phyloP scores from a whole-genome alignment of 1,284 basidiomycete genomes.

The Rhodotorula sp. region DNA sequence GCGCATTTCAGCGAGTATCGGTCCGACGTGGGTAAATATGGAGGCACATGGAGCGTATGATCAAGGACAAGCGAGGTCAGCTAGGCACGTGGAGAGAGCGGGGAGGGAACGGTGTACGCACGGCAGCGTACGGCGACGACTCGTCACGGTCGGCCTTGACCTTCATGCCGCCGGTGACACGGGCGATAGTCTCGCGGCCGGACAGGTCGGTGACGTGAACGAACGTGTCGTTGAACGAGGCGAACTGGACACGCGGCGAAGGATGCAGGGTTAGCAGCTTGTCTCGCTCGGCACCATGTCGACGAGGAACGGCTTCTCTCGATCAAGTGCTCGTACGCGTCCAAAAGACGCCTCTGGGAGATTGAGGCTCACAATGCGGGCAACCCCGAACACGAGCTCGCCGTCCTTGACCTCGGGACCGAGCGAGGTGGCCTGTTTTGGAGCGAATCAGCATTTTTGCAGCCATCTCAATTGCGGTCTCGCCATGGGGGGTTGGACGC shows the following conservation, averaged over 20 bases:
- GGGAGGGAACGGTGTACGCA: slow-evolving; percentile 55
- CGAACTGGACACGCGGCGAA: slow-evolving; percentile 22
- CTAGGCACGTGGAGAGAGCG: background rate
- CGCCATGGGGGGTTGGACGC: background rate
- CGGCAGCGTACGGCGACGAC: slow-evolving; percentile 95
- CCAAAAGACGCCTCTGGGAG: too few species aligned
- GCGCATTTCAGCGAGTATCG: background rate
- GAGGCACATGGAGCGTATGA: too few species aligned
- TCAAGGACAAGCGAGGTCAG: background rate
- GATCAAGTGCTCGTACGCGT: background rate
- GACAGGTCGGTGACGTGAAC: slow-evolving; percentile 99
- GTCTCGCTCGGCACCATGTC: background rate
- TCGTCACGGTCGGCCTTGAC: slow-evolving; percentile 99
- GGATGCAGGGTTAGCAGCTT: slow-evolving; percentile 1
- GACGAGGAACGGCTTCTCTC: background rate
- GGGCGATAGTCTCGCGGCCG: slow-evolving; percentile 97
- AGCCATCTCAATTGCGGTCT: background rate
- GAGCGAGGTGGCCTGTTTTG: slow-evolving; percentile 54
- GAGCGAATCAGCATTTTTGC: background rate
- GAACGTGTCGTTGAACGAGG: slow-evolving; percentile 95
- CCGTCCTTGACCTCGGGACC: slow-evolving; percentile 93
- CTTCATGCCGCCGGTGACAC: slow-evolving; percentile 99
- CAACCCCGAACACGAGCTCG: slow-evolving; percentile 77
- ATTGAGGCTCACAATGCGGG: slow-evolving; percentile 68
- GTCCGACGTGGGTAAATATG: background rate